A percentile compares a stretch with the other conserved stretches of the same genome.
Conservation (phyloP, 1,284 basidiomycete genomes). For the Moesziomyces antarcticus region DNA sequence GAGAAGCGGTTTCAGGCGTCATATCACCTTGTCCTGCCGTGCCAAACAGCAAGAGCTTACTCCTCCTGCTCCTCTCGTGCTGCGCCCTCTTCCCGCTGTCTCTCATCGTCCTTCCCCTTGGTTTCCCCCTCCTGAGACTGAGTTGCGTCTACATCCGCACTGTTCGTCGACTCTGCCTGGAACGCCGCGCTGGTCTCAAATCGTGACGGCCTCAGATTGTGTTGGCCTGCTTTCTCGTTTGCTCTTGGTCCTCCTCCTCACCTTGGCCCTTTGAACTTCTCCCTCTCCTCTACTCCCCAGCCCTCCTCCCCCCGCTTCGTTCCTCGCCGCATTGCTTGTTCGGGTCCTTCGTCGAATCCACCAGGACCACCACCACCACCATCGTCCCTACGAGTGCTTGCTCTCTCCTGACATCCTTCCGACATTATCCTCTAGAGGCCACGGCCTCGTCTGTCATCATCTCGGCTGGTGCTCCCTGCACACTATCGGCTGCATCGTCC, state of each 20-base stretch:
- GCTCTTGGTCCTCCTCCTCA: neutral
- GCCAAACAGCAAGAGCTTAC: conserved; percentile 6
- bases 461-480: conserved; percentile 27
- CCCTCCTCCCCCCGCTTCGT: neutral
- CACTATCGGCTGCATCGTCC: conserved; percentile 4
- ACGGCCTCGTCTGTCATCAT: conserved; percentile 7
- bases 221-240: neutral
- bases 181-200: neutral
- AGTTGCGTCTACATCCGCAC: neutral
- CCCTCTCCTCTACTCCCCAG: conserved; percentile 1
- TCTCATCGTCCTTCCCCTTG: neutral
- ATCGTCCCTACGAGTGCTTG: conserved; percentile 4
- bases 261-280: conserved; percentile 20
- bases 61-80: neutral
- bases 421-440: neutral
- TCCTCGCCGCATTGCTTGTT: conserved; percentile 5
- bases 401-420: neutral
- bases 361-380: conserved; percentile 8
- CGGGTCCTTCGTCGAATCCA: neutral
- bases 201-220: neutral
- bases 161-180: neutral
- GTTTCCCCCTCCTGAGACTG: neutral
- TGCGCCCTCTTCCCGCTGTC: neutral
- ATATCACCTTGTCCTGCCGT: conserved; percentile 1
- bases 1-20: conserved; percentile 4